Base-by-base conservation (phyloP, 129 eudicot species). In the Flaveria robusta region DNA sequence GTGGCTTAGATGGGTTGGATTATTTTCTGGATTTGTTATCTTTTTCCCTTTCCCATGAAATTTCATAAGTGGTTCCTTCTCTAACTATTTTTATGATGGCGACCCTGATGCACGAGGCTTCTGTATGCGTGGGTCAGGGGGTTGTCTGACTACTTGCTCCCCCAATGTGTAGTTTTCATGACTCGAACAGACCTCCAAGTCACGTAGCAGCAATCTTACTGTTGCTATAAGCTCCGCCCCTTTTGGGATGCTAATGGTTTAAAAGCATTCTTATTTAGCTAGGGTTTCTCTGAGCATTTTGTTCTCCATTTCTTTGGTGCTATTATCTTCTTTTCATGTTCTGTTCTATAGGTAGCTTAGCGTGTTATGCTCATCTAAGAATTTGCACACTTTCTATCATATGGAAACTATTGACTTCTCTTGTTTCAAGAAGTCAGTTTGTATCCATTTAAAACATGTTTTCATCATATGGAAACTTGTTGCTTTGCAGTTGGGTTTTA, bases 401-500 rank as follows among this genome's bases (percentile, higher is more conserved):
- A 14, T 62, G 66, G 39, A 27, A 62, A 31, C 43, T 15, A 5
- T 62, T 62, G 15, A 13, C n/a, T 13, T 12, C 31, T 62, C 20
- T 62, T 24, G 37, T 5, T 60, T 51, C 23, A 5, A 51, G 59
- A 8, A 10, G 1, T 7, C 0, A 6, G 59, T n/a, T 16, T 51
- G 9, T 16, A 6, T 15, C 18, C 6, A 13, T 26, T 65, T 34
- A 39, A 2, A 9, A 5, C 4, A 7, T 49, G 20, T 64, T 37
- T 37, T n/a, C 1, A 15, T 52, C n/a, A 19, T 51, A 9, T 2
- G 18, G 45, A 34, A 65, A 54, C 22, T 23, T 49, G 64, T 86
- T 80, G 34, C 47, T 78, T 75, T 85, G 79, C 90, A 93, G 97
- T 77, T 81, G 80, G 81, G 77, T 91, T 81, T 71, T 94, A 91